Base-by-base conservation (phyloP, 768 basidiomycete species). In the Russula lepida region DNA sequence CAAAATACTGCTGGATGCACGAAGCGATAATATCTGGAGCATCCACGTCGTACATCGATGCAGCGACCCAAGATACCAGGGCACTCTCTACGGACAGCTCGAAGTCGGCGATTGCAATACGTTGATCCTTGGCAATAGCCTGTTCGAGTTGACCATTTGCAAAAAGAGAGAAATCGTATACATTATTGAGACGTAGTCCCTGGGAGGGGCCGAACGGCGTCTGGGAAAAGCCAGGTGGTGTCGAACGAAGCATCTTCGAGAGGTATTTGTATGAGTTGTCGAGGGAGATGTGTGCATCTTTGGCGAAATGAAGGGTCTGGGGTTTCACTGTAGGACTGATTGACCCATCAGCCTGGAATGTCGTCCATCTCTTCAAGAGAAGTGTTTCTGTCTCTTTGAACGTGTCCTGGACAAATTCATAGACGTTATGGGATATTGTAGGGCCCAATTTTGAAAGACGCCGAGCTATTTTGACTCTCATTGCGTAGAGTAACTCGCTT, bases 401-500 rank as follows among this genome's bases (percentile, higher is more conserved):
- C 11, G 35, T 32, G 2, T 56, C 46, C 35, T 47, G 17, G 6
- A 61, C 47, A 6, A 21, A 28, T 17, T 51, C 5, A 25, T 33
- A 44, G 1, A 61, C 27, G 15, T 39, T 2, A 17, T 28, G 59
- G 5, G 62, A 41, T 19, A 71, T 30, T 1, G 33, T 11, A n/a
- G 41, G 12, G 9, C 43, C 57, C 12, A 68, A 28, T 49, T 68
- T 68, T 12, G 49, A 64, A 19, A 68, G 50, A 52, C 28, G 68
- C 56, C 30, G 70, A 43, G 63, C 64, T 44, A 69, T 65, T 25
- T 74, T 74, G 13, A 66, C 49, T 1, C 67, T 69, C 68, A 72
- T 72, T 33, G 33, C 66, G 15, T 67, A 69, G 6, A 77, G 67
- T 8, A 72, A 2, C 37, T 77, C 70, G 41, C 64, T 72, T 4